phyloP scores from a whole-genome alignment of 1,284 basidiomycete genomes.

The Austroboletus olivaceoglutinosus region DNA sequence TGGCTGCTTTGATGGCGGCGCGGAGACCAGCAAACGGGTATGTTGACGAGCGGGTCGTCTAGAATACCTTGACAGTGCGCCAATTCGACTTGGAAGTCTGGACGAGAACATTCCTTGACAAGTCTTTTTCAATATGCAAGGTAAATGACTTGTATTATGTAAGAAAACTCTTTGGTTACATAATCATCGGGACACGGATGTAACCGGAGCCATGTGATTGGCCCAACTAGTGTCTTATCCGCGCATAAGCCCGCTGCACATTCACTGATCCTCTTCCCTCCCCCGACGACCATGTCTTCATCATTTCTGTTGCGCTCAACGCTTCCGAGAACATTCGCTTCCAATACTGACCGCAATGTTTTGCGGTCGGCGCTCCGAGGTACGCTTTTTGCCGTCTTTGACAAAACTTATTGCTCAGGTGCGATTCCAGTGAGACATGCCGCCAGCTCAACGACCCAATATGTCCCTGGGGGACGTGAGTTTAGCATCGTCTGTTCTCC shows the following conservation, averaged over 20 bases:
- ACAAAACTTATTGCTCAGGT: slow-evolving; percentile 2
- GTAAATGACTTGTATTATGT: too few relatives aligned
- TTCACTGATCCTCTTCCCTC: neutral
- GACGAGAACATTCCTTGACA: too few relatives aligned
- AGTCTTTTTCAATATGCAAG: too few relatives aligned
- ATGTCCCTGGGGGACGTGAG: slow-evolving; percentile 73
- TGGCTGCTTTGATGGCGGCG: slow-evolving; percentile 4
- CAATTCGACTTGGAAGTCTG: too few relatives aligned
- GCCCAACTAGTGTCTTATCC: neutral
- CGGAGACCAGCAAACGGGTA: slow-evolving; percentile 16
- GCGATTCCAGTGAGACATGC: slow-evolving; percentile 36
- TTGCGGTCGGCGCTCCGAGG: slow-evolving; percentile 38
- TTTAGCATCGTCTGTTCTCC: slow-evolving; percentile 20
- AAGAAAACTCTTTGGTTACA: too few relatives aligned
- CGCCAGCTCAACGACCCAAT: slow-evolving; percentile 35
- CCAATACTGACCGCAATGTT: slow-evolving; percentile 40
- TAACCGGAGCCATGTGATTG: slow-evolving; percentile 18
- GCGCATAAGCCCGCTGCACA: slow-evolving; percentile 1
- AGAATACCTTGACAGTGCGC: too few relatives aligned
- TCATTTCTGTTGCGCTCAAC: slow-evolving; percentile 50
- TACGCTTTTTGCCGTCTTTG: slow-evolving; percentile 14
- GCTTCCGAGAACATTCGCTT: slow-evolving; percentile 43
- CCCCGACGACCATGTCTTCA: slow-evolving; percentile 45
- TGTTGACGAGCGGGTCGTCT: neutral
- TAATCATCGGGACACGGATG: slow-evolving; percentile 1